Conservation (phyloP, 371 early-diverging fungal species). For the Rhizopus stolonifer region DNA sequence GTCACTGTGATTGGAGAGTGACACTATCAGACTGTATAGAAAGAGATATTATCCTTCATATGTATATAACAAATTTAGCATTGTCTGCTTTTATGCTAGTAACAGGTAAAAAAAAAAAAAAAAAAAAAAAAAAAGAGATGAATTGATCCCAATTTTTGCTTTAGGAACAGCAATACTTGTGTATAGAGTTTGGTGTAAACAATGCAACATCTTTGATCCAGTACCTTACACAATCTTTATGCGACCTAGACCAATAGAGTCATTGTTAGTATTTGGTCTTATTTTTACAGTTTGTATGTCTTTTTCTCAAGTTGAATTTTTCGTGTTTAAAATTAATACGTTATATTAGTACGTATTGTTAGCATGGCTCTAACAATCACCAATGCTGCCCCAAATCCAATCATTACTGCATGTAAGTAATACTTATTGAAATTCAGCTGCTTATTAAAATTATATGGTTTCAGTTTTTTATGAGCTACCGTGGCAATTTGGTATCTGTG, state of each 20-base stretch:
- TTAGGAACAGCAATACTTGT: constrained; percentile 18
- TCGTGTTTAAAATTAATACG: neutral
- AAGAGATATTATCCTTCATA: constrained; percentile 15
- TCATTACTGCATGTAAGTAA: constrained; percentile 30
- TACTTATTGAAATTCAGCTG: too few relatives aligned
- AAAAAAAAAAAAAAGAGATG: too few relatives aligned
- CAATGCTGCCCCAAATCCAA: constrained; percentile 15
- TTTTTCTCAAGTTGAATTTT: neutral
- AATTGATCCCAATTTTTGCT: too few relatives aligned
- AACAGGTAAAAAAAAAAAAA: constrained; percentile 22
- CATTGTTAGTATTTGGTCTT: constrained; percentile 30
- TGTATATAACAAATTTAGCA: constrained; percentile 28
- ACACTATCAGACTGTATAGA: constrained; percentile 28
- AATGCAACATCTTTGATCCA: constrained; percentile 24
- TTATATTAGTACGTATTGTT: constrained; percentile 30
- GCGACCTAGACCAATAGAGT: constrained; percentile 43
- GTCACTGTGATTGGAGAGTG: constrained; percentile 45
- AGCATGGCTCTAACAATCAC: constrained; percentile 27
- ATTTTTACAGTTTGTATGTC: constrained; percentile 33
- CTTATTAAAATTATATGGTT: too few relatives aligned
- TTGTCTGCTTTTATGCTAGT: constrained; percentile 21
- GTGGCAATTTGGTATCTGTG: constrained; percentile 41
- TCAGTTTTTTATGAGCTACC: constrained; percentile 38
- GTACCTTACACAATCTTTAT: constrained; percentile 19
- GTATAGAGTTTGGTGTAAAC: constrained; percentile 23